Percentiles rank a stretch among this genome's conserved stretches.
Conservation (phyloP, 2,329 filamentous ascomycete species). For the Calonectria pteridis region DNA sequence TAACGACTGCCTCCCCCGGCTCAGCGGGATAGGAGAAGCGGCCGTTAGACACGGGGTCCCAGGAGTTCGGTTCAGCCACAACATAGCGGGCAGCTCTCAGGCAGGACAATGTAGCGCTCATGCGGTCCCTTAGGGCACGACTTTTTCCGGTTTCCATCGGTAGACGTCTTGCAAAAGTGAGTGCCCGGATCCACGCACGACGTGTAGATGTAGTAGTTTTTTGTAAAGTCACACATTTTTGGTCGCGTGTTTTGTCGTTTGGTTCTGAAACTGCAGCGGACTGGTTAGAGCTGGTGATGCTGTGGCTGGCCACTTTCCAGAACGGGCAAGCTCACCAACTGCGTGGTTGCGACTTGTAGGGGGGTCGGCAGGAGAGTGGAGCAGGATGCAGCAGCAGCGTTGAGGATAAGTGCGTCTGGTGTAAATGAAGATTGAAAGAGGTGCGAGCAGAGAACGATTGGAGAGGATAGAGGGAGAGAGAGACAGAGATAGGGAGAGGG, state of each 20-base stretch:
- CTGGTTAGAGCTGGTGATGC: conserved; percentile 14
- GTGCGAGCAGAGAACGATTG: background rate
- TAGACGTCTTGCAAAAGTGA: conserved; percentile 78
- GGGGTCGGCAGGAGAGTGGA: conserved; percentile 12
- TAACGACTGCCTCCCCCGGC: background rate
- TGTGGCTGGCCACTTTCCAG: conserved; percentile 24
- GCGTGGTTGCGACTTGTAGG: conserved; percentile 16
- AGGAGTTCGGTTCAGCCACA: conserved; percentile 47
- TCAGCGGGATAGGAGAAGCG: conserved; percentile 1
- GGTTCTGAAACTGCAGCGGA: background rate
- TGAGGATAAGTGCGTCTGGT: background rate
- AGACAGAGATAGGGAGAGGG: background rate
- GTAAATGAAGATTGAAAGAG: background rate
- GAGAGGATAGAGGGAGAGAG: background rate
- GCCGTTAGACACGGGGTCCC: background rate
- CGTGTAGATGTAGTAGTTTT: conserved; percentile 83
- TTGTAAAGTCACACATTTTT: conserved; percentile 74
- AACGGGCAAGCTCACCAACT: conserved; percentile 31
- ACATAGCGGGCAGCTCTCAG: conserved; percentile 68
- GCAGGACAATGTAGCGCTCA: conserved; percentile 79
- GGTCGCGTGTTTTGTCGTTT: background rate
- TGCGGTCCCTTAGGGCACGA: conserved; percentile 75
- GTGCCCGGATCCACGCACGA: conserved; percentile 75
- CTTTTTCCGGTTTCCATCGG: conserved; percentile 72
- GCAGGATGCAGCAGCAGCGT: conserved; percentile 4